Base-by-base conservation (phyloP, 1,139 yeast genomes). In the Suhomyces yuchorum region DNA sequence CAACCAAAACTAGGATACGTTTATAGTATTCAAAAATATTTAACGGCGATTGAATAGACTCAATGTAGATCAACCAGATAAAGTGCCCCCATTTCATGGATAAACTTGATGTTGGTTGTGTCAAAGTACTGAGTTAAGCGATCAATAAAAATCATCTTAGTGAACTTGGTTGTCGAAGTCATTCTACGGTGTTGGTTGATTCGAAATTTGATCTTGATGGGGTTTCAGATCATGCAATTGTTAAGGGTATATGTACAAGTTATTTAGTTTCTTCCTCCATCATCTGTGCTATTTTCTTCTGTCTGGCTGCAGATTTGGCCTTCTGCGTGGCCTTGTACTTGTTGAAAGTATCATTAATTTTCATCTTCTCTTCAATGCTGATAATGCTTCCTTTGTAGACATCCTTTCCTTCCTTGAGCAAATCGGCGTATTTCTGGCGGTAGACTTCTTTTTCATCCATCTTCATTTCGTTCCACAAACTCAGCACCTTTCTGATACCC, bases 321-420 rank as follows among this genome's bases (percentile, higher is more conserved):
- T 26, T 37, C 46, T 48, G 45, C 30, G 46, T 37, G 33, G 40
- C 49, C 37, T 44, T 20, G 51, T 56, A 32, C 43, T 48, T 48
- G 28, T 36, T 44, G 41, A 41, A 48, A 2, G 48, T 48, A 14
- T 33, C 18, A 37, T 48, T 48, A 34, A 48, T 48, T 19, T 39
- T 38, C 47, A 48, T 42, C 30, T 48, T 48, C n/a, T 48, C 48
- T 26, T 48, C 51, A 7, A 58, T 49, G 19, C 58, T 51, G 20
- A 67, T 59, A 17, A 70, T 55, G 50, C 66, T 49, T 3, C 78
- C 78, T 37, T 55, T 55, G 37, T 61, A 55, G 26, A 71, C 60
- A 47, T 68, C 73, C 39, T 61, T 57, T 0, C 78, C 78, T 33
- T 51, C 53, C 28, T 56, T 53, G 40, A 69, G 48, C n/a, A 71